Evolutionary conservation across 208 protist species (phyloP).

Genomic region (Leishmania lainsoni): DNA sequence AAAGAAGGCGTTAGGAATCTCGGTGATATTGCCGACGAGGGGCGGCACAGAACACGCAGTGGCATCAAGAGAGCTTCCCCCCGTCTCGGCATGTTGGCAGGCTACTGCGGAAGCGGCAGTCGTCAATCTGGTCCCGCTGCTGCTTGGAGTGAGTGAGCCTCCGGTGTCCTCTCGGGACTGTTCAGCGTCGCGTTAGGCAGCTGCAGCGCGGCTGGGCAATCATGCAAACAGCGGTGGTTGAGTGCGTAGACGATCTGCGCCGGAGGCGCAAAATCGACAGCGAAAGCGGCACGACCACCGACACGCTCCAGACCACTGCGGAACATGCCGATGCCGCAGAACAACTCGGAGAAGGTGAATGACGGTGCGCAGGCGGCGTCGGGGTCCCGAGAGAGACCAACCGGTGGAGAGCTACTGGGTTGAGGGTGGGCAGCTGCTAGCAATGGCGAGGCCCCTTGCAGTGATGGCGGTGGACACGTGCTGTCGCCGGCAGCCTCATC

Average conservation of each 20-base stretch:
- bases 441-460: background rate
- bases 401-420: background rate
- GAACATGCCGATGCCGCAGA: constrained; percentile 91
- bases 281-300: constrained; percentile 63
- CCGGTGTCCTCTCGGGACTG: background rate
- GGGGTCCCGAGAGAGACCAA: background rate
- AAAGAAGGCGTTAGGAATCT: constrained; percentile 60
- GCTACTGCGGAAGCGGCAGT: constrained; percentile 3
- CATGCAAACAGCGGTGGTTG: constrained; percentile 50
- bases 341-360: constrained; percentile 88
- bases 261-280: constrained; percentile 55
- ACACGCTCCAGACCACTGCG: constrained; percentile 62
- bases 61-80: background rate
- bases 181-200: constrained; percentile 19
- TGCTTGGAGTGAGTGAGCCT: background rate
- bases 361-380: background rate
- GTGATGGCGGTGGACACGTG: background rate
- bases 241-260: constrained; percentile 54
- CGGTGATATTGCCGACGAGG: constrained; percentile 70
- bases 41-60: constrained; percentile 6
- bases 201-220: constrained; percentile 13
- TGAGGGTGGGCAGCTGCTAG: background rate
- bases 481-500: background rate
- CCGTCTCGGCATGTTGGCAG: background rate
- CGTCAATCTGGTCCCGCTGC: background rate